phyloP scores from a whole-genome alignment of 2,329 filamentous ascomycete genomes.

The Sporothrix curviconia region DNA sequence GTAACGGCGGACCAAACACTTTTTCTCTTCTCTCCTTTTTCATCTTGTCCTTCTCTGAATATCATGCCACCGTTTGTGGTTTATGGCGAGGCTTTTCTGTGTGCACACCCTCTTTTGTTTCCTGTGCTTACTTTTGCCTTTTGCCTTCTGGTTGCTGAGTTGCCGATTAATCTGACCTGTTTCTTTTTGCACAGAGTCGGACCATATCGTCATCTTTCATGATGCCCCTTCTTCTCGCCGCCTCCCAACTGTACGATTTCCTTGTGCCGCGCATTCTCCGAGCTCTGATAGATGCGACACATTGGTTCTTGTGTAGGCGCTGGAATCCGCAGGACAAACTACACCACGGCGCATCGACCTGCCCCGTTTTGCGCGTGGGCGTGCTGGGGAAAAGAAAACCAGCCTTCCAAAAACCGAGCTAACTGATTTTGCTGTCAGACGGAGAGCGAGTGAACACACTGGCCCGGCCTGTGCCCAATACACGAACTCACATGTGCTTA shows the following conservation, averaged over 20 bases:
- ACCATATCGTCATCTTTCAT: neutral
- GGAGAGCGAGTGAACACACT: no score
- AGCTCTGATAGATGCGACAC: neutral
- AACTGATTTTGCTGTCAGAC: no score
- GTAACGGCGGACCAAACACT: no score
- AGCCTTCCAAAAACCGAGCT: no score
- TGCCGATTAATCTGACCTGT: neutral
- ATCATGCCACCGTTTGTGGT: neutral
- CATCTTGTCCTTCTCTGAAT: neutral
- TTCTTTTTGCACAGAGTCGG: neutral
- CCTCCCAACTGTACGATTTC: neutral
- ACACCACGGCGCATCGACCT: neutral
- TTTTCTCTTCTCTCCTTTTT: neutral
- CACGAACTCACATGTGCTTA: neutral
- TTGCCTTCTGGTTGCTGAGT: no score
- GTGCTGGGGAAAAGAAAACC: neutral
- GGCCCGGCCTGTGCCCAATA: neutral
- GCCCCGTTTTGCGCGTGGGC: neutral
- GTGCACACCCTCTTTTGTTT: conserved; percentile 7
- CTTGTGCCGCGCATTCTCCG: conserved; percentile 8
- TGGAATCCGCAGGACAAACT: no score
- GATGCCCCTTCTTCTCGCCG: neutral
- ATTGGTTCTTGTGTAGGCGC: no score
- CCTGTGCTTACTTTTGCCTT: no score
- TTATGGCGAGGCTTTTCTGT: neutral